phyloP scores from a whole-genome alignment of 441 rosid genomes.

The Isatis lusitanica region DNA sequence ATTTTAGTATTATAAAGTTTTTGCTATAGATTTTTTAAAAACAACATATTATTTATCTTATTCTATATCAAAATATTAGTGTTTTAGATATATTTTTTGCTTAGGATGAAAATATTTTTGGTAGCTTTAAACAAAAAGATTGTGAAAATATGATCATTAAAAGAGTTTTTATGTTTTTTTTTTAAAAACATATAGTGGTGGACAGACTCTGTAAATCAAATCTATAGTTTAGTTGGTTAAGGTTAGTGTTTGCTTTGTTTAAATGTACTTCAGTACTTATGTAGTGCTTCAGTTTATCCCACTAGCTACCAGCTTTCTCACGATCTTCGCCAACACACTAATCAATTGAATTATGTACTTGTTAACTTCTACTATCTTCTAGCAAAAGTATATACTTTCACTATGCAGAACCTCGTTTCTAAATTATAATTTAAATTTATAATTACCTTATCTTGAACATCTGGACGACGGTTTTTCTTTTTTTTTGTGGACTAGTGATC shows the following conservation, averaged over 20 bases:
- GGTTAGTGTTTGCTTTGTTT: slow-evolving; percentile 4
- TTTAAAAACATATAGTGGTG: no score
- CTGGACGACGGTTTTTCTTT: background rate
- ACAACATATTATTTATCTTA: no score
- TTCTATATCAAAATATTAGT: no score
- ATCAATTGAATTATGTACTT: background rate
- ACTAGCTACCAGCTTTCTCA: slow-evolving; percentile 6
- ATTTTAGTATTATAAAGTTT: no score
- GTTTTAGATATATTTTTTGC: no score
- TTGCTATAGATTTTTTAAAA: no score
- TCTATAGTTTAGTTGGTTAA: background rate
- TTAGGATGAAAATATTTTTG: no score
- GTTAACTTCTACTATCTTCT: background rate
- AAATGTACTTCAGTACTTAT: background rate
- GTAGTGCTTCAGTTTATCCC: slow-evolving; percentile 16
- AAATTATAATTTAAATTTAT: background rate
- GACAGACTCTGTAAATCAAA: no score
- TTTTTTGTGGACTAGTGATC: background rate
- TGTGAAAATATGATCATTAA: no score
- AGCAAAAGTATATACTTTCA: slow-evolving; percentile 16
- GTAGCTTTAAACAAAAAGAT: no score
- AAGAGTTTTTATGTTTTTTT: no score
- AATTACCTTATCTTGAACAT: background rate
- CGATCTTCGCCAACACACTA: background rate
- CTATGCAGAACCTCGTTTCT: background rate